These are phyloP conservation scores for Vinca minor DNA, from an alignment of 257 asterid genomes.

Conservation along the genomic window DNA sequence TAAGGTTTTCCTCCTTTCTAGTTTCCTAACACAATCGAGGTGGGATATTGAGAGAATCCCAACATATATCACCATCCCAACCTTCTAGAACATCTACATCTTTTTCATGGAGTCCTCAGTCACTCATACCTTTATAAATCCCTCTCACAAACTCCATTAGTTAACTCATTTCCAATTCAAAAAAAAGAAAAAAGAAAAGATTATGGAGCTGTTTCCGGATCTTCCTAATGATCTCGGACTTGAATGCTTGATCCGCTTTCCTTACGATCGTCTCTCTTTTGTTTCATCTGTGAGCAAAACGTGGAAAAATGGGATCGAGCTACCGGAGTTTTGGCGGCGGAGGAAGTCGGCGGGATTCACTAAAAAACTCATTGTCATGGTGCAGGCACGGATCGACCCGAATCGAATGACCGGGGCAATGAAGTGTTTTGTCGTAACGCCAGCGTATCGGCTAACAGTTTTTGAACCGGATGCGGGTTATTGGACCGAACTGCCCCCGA, in stretches of 20 bases:
- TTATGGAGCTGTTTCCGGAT: slow-evolving; percentile 26
- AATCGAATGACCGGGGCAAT: slow-evolving; percentile 1
- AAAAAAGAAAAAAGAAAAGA: too few species aligned
- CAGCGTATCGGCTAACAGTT: slow-evolving; percentile 41
- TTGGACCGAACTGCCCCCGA: slow-evolving; percentile 48
- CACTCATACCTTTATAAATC: too few species aligned
- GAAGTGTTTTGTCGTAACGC: slow-evolving; percentile 20
- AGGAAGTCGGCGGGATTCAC: slow-evolving; percentile 31
- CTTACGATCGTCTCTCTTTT: slow-evolving; percentile 37
- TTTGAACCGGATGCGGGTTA: slow-evolving; percentile 62
- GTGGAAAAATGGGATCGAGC: slow-evolving; percentile 43
- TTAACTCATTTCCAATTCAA: too few species aligned
- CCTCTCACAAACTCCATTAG: too few species aligned
- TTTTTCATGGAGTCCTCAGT: too few species aligned
- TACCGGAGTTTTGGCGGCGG: slow-evolving; percentile 52
- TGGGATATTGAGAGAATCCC: too few species aligned
- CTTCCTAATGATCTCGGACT: slow-evolving; percentile 58
- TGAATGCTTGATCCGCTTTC: slow-evolving; percentile 49
- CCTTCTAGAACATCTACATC: slow-evolving; percentile 15
- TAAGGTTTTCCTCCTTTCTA: too few species aligned
- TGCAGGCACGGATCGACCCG: slow-evolving; percentile 34
- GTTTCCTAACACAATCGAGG: too few species aligned
- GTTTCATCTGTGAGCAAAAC: slow-evolving; percentile 42
- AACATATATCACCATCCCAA: too few species aligned
- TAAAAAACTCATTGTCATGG: slow-evolving; percentile 30